phyloP scores from a whole-genome alignment of 805 yeast genomes.

The Pichia membranifaciens region DNA sequence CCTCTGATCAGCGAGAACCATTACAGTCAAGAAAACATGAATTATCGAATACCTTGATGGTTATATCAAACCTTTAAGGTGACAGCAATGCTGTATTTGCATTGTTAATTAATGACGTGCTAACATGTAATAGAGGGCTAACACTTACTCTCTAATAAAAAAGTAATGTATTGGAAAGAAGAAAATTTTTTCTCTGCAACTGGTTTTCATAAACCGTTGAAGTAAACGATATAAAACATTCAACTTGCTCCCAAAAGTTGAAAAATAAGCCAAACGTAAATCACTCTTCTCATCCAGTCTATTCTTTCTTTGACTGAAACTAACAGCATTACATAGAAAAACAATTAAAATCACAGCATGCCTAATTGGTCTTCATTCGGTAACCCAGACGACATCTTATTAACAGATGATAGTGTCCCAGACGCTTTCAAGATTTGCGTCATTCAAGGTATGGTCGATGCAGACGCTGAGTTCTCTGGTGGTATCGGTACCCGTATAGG shows the following conservation, averaged over 20 bases:
- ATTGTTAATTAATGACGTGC: no score
- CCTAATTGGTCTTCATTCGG: slow-evolving; percentile 13
- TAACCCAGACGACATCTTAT: slow-evolving; percentile 7
- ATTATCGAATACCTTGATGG: background rate
- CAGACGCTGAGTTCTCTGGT: slow-evolving; percentile 19
- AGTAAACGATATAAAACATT: no score
- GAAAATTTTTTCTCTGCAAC: no score
- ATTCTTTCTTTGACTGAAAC: background rate
- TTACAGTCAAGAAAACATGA: background rate
- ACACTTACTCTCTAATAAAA: no score
- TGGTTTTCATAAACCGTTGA: no score
- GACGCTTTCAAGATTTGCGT: slow-evolving; percentile 20
- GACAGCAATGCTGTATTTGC: no score
- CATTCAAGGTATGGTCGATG: slow-evolving; percentile 18
- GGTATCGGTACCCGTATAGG: slow-evolving; percentile 41
- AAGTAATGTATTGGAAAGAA: no score
- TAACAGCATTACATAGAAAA: background rate
- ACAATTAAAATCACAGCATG: slow-evolving; percentile 7
- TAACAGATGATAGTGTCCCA: slow-evolving; percentile 13
- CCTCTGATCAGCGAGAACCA: background rate
- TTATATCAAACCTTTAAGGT: no score
- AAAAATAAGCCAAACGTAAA: no score
- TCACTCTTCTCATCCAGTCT: no score
- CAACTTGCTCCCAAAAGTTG: no score
- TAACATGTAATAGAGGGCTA: no score